Evolutionary conservation across 176 grass and related monocot genomes (phyloP).

Genomic region (Avena atlantica): DNA sequence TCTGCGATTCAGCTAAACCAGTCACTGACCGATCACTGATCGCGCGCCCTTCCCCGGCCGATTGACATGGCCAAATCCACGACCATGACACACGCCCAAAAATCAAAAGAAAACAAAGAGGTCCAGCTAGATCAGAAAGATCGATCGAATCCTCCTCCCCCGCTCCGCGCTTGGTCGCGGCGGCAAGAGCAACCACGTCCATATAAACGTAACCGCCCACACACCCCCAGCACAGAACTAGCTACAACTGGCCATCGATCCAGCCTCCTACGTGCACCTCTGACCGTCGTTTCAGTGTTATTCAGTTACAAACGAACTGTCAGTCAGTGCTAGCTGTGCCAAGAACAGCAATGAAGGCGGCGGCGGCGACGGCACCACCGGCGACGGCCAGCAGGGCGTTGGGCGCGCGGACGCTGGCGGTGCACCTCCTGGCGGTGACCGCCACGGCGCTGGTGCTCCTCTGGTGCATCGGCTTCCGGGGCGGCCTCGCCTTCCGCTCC

Average conservation of each 20-base stretch:
- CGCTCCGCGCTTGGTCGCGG: not conserved
- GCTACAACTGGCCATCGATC: constrained; percentile 4
- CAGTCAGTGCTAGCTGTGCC: not conserved
- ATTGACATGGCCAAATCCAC: not conserved
- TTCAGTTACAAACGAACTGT: not conserved
- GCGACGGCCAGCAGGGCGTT: not conserved
- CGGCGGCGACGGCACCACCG: not conserved
- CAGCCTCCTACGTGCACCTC: constrained; percentile 16
- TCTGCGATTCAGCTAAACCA: not conserved
- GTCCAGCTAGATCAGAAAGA: not conserved
- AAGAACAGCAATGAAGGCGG: not conserved
- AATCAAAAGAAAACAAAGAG: not conserved
- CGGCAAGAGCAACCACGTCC: constrained; percentile 28
- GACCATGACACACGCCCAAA: not conserved
- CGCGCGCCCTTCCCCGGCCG: not conserved
- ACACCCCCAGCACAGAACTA: not conserved
- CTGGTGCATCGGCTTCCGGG: constrained; percentile 78
- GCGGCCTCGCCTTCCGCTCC: constrained; percentile 68
- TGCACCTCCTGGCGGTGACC: constrained; percentile 56
- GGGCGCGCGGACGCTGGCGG: constrained; percentile 29
- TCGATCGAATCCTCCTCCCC: not conserved
- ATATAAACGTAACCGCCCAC: constrained; percentile 24
- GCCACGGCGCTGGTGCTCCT: constrained; percentile 70
- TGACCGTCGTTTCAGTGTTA: not conserved
- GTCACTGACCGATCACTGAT: not conserved